A percentile compares a stretch with the other conserved stretches of the same genome.
phyloP scores from a whole-genome alignment of 169 alveolate genomes.

The Cystoisospora suis region DNA sequence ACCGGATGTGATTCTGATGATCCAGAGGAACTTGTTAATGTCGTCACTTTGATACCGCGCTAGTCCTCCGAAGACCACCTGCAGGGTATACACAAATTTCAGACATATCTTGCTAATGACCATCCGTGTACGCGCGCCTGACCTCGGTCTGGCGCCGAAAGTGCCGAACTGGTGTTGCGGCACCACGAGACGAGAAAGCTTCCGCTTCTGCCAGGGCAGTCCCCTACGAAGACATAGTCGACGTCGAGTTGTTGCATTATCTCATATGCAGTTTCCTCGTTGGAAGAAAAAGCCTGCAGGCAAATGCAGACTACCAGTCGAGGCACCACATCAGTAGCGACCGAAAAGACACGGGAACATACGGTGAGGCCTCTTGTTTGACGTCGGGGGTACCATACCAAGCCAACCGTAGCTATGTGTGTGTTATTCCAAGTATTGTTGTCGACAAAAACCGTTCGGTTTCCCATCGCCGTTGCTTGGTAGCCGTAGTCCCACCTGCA shows the following conservation, averaged over 20 bases:
- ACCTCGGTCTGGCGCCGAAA: too few relatives aligned
- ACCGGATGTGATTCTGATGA: constrained; percentile 95
- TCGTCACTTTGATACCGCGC: constrained; percentile 96
- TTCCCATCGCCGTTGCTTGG: constrained; percentile 95
- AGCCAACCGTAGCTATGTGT: constrained; percentile 97
- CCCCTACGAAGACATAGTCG: constrained; percentile 89
- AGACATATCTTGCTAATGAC: too few relatives aligned
- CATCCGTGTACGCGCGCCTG: too few relatives aligned
- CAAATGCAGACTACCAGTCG: not conserved
- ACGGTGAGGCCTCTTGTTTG: too few relatives aligned
- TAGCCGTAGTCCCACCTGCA: constrained; percentile 98
- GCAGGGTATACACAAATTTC: not conserved
- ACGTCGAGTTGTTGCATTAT: constrained; percentile 92
- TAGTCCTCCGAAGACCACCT: constrained; percentile 96
- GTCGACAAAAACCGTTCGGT: constrained; percentile 96
- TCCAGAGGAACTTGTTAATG: constrained; percentile 97
- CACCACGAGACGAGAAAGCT: too few relatives aligned
- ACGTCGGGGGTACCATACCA: too few relatives aligned
- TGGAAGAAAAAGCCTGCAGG: constrained; percentile 86
- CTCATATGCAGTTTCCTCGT: constrained; percentile 94
- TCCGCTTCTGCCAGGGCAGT: not conserved
- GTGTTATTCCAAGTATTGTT: constrained; percentile 98
- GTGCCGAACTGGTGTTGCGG: too few relatives aligned
- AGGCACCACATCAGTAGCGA: too few relatives aligned
- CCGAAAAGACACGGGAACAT: too few relatives aligned